These are phyloP conservation scores for Citrus medica DNA, from an alignment of 345 rosid genomes.

Conservation along the genomic window DNA sequence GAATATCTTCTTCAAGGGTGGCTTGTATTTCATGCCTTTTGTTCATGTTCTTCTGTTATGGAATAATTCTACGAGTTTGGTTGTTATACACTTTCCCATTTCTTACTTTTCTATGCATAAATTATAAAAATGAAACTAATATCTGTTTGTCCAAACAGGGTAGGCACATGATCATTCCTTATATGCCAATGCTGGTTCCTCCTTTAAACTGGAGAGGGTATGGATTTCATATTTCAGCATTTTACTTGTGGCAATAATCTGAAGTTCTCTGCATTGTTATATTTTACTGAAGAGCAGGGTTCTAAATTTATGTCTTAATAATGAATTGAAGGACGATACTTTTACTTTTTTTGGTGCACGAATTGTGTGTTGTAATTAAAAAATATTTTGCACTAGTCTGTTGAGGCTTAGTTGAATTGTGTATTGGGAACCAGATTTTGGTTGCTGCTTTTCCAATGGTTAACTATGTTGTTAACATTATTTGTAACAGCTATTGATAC, in stretches of 20 bases:
- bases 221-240: conserved; percentile 20
- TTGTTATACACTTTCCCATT: background rate
- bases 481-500: background rate
- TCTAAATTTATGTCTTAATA: background rate
- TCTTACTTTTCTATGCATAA: conserved; percentile 12
- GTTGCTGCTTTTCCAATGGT: background rate
- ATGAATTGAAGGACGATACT: background rate
- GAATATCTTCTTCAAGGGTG: background rate
- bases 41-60: background rate
- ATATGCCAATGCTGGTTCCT: conserved; percentile 97
- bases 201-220: conserved; percentile 96
- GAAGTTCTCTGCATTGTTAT: background rate
- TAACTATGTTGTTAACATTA: background rate
- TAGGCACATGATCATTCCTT: conserved; percentile 96
- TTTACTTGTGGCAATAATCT: background rate
- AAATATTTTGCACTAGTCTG: background rate
- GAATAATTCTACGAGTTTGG: background rate
- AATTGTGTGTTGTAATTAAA: background rate
- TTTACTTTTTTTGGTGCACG: background rate
- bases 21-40: conserved; percentile 8
- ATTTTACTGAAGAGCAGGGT: conserved; percentile 3
- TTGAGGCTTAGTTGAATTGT: background rate
- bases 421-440: background rate
- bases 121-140: conserved; percentile 16
- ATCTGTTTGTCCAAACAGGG: conserved; percentile 55